Conservation (phyloP, 257 asterid genomes). For the Sherardia arvensis region DNA sequence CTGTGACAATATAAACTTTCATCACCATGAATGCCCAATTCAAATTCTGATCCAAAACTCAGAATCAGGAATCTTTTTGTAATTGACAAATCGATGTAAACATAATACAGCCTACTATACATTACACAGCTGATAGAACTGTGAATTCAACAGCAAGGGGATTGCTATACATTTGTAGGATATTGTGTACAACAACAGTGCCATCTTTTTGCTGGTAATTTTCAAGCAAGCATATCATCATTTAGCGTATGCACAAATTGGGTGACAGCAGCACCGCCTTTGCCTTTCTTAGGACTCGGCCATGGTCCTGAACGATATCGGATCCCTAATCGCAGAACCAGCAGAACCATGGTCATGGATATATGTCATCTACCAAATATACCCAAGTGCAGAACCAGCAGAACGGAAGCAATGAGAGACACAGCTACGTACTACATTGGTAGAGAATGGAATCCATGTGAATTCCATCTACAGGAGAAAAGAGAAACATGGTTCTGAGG, state of each 20-base stretch:
- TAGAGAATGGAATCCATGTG: too few species aligned
- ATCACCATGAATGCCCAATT: not conserved
- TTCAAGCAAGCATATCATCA: conserved; percentile 94
- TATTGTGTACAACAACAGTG: conserved; percentile 43
- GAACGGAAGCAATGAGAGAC: too few species aligned
- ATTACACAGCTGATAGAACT: not conserved
- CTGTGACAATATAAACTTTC: too few species aligned
- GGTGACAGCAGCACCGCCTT: conserved; percentile 36
- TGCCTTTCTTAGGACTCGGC: conserved; percentile 51
- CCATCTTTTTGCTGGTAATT: conserved; percentile 97
- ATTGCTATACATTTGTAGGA: conserved; percentile 15
- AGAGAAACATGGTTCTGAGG: not conserved
- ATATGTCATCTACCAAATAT: too few species aligned
- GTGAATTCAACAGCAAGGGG: not conserved
- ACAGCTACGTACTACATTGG: too few species aligned
- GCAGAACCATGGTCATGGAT: too few species aligned
- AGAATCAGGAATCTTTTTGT: not conserved
- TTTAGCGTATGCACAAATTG: conserved; percentile 89
- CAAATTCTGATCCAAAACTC: not conserved
- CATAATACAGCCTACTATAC: not conserved
- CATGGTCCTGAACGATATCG: conserved; percentile 70
- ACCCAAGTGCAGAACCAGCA: too few species aligned
- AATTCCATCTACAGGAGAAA: too few species aligned
- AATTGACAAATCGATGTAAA: not conserved
- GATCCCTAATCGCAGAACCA: conserved; percentile 72